A percentile compares a stretch with the other conserved stretches of the same genome.
These are phyloP conservation scores for Globisporangium spinosum DNA, from an alignment of 352 stramenopile species.

Conservation along the genomic window DNA sequence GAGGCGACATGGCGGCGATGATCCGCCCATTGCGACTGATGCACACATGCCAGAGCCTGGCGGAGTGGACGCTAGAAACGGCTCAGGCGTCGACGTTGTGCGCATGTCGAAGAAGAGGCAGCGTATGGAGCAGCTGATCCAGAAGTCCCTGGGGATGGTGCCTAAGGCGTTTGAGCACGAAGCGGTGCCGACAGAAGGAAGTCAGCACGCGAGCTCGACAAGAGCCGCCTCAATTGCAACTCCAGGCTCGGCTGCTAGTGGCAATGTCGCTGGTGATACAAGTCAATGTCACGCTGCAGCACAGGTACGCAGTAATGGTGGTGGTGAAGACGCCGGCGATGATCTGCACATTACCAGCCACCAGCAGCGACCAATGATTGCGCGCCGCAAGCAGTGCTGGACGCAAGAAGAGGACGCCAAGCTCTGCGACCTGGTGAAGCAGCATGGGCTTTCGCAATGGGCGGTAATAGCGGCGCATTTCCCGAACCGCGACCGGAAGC, in stretches of 20 bases:
- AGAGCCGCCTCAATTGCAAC: not conserved
- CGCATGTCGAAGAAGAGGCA: constrained; percentile 35
- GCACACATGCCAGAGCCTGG: not conserved
- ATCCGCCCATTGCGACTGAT: not conserved
- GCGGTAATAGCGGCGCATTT: constrained; percentile 38
- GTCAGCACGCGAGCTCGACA: constrained; percentile 2
- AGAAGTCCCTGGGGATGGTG: constrained; percentile 38
- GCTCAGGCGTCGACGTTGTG: not conserved
- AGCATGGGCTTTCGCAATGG: constrained; percentile 34
- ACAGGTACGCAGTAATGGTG: not conserved
- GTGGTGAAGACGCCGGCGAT: not conserved
- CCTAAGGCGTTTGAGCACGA: constrained; percentile 12
- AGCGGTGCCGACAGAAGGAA: not conserved
- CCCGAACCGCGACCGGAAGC: constrained; percentile 49
- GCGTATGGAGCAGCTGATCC: constrained; percentile 54
- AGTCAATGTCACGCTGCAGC: not conserved
- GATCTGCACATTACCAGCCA: not conserved
- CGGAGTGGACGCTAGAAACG: not conserved
- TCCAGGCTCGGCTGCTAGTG: not conserved
- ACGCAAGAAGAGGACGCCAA: constrained; percentile 41
- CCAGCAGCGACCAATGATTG: not conserved
- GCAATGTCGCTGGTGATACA: not conserved
- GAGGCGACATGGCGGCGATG: too few relatives aligned
- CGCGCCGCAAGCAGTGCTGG: constrained; percentile 29
- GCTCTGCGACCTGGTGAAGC: constrained; percentile 37